Conservation (phyloP, 306 rosid species). For the Quillaja saponaria region DNA sequence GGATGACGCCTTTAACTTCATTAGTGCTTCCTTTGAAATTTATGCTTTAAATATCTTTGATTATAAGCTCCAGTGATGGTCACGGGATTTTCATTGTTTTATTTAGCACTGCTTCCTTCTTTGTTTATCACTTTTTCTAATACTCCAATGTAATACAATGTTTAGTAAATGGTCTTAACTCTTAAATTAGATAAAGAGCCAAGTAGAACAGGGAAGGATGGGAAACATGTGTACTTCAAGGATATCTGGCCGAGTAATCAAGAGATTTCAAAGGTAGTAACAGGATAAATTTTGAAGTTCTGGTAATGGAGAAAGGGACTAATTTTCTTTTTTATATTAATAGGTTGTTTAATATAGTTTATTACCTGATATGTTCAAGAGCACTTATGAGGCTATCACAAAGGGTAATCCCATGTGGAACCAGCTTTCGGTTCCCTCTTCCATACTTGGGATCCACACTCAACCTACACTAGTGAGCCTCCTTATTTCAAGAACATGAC, state of each 20-base stretch:
- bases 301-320: too few species aligned
- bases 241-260: conserved; percentile 36
- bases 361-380: conserved; percentile 31
- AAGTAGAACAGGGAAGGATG: conserved; percentile 29
- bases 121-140: too few species aligned
- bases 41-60: too few species aligned
- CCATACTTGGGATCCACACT: conserved; percentile 19
- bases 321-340: too few species aligned
- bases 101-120: too few species aligned
- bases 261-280: conserved; percentile 28
- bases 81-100: too few species aligned
- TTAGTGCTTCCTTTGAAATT: too few species aligned
- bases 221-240: conserved; percentile 20
- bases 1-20: too few species aligned
- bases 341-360: conserved; percentile 22
- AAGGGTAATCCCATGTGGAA: conserved; percentile 27
- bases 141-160: too few species aligned
- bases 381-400: conserved; percentile 24
- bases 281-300: neutral
- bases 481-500: conserved; percentile 20
- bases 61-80: too few species aligned
- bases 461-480: conserved; percentile 28
- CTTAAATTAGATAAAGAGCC: conserved; percentile 29
- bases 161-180: too few species aligned
- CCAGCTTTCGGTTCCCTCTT: conserved; percentile 10